Evolutionary conservation across 225 moss, liverwort and hornwort species (phyloP).

Genomic region (Antitrichia curtipendula): DNA sequence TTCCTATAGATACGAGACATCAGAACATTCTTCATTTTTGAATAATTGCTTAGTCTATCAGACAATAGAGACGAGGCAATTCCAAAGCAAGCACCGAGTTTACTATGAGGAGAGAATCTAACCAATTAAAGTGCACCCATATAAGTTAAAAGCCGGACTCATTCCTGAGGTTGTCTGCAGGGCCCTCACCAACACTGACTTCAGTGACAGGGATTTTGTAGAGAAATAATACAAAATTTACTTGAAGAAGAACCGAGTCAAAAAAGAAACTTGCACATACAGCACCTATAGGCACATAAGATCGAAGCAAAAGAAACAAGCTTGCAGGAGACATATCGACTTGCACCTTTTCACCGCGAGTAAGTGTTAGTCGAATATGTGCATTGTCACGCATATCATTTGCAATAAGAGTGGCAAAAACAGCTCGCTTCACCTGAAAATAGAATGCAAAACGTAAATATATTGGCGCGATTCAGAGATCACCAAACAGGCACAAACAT

Average conservation of each 20-base stretch:
- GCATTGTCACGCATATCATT: conserved; percentile 75
- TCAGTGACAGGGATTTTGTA: background rate
- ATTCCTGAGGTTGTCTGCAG: conserved; percentile 92
- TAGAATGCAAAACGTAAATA: background rate
- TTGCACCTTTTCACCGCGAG: conserved; percentile 71
- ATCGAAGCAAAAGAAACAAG: background rate
- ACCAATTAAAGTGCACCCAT: conserved; percentile 76
- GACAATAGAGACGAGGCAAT: background rate
- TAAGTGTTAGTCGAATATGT: conserved; percentile 70
- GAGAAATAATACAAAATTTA: background rate
- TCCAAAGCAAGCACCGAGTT: background rate
- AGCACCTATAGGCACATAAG: background rate
- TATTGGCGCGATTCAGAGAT: background rate
- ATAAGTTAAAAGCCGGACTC: conserved; percentile 74
- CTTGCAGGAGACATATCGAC: background rate
- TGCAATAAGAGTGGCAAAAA: conserved; percentile 69
- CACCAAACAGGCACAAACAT: background rate
- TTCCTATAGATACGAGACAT: too few species aligned
- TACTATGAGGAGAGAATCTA: background rate
- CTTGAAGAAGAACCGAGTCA: background rate
- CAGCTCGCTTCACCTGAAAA: conserved; percentile 50
- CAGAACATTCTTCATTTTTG: background rate
- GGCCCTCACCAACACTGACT: background rate
- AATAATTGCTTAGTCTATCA: background rate
- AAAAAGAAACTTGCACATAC: background rate